Evolutionary conservation across 139 green algal genomes (phyloP), one percentile per base, ranked within the genome.

Genomic region (Dunaliella primolecta): DNA sequence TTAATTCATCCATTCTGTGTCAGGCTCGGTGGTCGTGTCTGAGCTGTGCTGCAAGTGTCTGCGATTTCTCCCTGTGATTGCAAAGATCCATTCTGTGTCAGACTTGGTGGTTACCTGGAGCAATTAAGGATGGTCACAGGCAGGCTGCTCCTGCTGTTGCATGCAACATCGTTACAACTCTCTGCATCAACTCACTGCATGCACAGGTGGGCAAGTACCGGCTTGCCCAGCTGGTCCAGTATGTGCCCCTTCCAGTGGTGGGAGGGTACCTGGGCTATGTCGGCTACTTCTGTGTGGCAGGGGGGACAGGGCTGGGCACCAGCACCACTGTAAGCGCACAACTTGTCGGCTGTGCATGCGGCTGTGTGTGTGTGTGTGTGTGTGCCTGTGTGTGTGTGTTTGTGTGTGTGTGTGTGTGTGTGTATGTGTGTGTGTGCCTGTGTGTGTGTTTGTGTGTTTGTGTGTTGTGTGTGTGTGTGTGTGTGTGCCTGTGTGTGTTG

Each of bases 211-310:
- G 91, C 3, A 80, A 82, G 30, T 89, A 93, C 30, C 89, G 89
- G 36, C 84, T 96, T 46, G 95, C 94, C 0, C 88, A 88, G 21
- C 80, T 96, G 57, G 92, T 96, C 32, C 93, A 96, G 87, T 96
- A 96, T 82, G 88, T 96, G 20, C 95, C 95, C 20, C 87, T 97
- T 81, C 92, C 93, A 0, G 91, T 95, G 34, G 89, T 97, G 25
- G 94, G 93, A 0, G 92, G 92, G 15, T 96, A 96, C 85, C 89
- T 96, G 1, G 89, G 15, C 2, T 77, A 46, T 76, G 74, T 79
- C 55, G 92, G 92, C 37, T 95, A 92, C 82, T 96, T 96, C 83
- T 95, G 92, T 78, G 78, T 95, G 1, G 90, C 91, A 15, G 89
- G 90, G 0, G 94, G 93, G 3, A 75, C 92, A 0, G 85, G 85